These are phyloP conservation scores for Tricholomella constricta DNA, from an alignment of 768 basidiomycete genomes.

Conservation along the genomic window DNA sequence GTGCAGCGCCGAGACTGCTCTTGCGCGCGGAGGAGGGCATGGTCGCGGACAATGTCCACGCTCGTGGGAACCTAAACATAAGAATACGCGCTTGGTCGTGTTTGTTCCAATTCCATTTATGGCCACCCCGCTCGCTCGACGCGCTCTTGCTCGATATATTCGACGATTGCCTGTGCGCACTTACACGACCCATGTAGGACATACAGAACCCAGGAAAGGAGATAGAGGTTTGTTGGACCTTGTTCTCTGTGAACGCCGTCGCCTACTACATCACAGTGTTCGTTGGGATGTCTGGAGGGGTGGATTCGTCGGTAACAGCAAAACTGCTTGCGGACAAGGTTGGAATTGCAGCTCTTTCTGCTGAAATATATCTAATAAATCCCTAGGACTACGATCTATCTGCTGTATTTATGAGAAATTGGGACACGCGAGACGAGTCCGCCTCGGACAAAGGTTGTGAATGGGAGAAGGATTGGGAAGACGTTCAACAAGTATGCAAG, in stretches of 20 bases:
- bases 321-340: slow-evolving; percentile 71
- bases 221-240: slow-evolving; percentile 28
- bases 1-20: slow-evolving; percentile 45
- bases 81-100: slow-evolving; percentile 18
- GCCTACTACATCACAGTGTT: slow-evolving; percentile 55
- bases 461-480: slow-evolving; percentile 95
- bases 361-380: neutral
- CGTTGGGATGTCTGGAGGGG: slow-evolving; percentile 94
- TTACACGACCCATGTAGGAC: slow-evolving; percentile 9
- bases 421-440: slow-evolving; percentile 86
- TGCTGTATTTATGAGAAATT: slow-evolving; percentile 95
- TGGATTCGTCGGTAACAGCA: slow-evolving; percentile 92
- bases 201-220: slow-evolving; percentile 26
- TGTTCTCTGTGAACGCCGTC: neutral
- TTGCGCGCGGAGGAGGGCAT: slow-evolving; percentile 50
- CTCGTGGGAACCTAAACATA: slow-evolving; percentile 14
- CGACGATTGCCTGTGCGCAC: slow-evolving; percentile 9
- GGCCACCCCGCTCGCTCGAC: slow-evolving; percentile 7
- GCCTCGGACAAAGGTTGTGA: slow-evolving; percentile 84
- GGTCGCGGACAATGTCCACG: neutral
- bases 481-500: slow-evolving; percentile 80
- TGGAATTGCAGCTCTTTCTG: slow-evolving; percentile 8
- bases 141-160: slow-evolving; percentile 16
- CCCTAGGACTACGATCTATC: slow-evolving; percentile 76
- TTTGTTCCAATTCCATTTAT: slow-evolving; percentile 20